Conservation (phyloP, 192 early-diverging fungal genomes). For the Paraglomus brasilianum region DNA sequence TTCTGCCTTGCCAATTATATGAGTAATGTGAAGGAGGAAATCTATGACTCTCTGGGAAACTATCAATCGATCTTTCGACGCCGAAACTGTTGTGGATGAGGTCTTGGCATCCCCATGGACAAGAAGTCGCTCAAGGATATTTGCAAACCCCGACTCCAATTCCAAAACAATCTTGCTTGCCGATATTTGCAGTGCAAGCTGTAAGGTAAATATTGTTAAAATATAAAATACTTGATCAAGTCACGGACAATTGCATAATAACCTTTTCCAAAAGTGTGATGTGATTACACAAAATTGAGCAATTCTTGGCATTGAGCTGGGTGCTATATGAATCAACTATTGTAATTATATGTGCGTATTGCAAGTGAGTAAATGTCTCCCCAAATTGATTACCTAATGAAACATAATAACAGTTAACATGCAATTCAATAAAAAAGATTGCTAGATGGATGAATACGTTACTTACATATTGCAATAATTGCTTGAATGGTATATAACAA, state of each 20-base stretch:
- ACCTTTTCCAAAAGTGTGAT: slow-evolving; percentile 36
- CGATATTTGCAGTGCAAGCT: slow-evolving; percentile 37
- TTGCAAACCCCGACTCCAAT: slow-evolving; percentile 45
- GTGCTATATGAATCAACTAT: slow-evolving; percentile 39
- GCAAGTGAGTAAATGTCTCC: slow-evolving; percentile 56
- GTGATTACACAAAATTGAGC: slow-evolving; percentile 35
- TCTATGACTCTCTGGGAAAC: slow-evolving; percentile 37
- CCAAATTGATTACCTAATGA: slow-evolving; percentile 46
- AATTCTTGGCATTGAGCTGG: slow-evolving; percentile 33
- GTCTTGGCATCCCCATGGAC: slow-evolving; percentile 17
- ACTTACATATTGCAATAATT: slow-evolving; percentile 41
- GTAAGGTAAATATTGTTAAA: background rate
- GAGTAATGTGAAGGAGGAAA: slow-evolving; percentile 42
- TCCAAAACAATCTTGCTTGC: slow-evolving; percentile 36
- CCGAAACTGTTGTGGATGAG: background rate
- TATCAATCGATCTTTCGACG: slow-evolving; percentile 28
- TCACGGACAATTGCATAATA: background rate
- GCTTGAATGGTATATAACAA: slow-evolving; percentile 41
- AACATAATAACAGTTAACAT: background rate
- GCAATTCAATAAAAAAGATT: slow-evolving; percentile 2
- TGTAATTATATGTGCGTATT: slow-evolving; percentile 52
- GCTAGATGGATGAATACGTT: slow-evolving; percentile 4
- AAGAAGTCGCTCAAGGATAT: slow-evolving; percentile 39
- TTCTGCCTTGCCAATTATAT: slow-evolving; percentile 34
- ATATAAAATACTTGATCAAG: background rate